Percentiles rank a stretch among this genome's conserved stretches.
Evolutionary conservation across 2,329 filamentous ascomycete genomes (phyloP).

Genomic region (Scedosporium apiospermum): DNA sequence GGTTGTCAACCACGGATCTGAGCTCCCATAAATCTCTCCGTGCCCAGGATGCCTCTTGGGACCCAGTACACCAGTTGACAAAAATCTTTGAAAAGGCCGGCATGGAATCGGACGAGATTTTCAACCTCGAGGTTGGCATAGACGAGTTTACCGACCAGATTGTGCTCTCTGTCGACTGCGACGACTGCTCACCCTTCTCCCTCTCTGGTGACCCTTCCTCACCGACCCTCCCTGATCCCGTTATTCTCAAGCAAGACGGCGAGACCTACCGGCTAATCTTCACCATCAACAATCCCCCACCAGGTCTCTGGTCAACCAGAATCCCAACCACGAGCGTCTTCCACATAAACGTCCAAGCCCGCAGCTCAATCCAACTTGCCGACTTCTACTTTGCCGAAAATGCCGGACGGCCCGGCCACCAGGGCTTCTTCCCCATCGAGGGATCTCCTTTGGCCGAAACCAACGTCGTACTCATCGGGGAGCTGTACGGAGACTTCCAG

Average conservation of each 20-base stretch:
- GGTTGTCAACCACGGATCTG: background rate
- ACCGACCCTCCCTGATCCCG: background rate
- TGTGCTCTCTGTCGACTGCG: slow-evolving; percentile 7
- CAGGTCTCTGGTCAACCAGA: slow-evolving; percentile 6
- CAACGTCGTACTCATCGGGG: slow-evolving; percentile 5
- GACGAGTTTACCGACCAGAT: background rate
- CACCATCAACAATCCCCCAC: background rate
- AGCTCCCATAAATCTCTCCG: background rate
- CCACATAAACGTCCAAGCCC: slow-evolving; percentile 7
- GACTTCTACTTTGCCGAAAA: slow-evolving; percentile 10
- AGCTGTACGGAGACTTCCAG: slow-evolving; percentile 7
- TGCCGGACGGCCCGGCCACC: slow-evolving; percentile 8
- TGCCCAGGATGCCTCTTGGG: background rate
- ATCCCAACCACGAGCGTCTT: slow-evolving; percentile 3
- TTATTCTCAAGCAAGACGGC: background rate
- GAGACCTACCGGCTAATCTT: background rate
- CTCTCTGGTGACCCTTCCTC: background rate
- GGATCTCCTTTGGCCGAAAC: slow-evolving; percentile 3
- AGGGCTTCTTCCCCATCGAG: slow-evolving; percentile 11
- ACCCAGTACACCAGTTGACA: background rate
- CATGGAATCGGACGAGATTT: background rate
- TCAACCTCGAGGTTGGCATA: background rate
- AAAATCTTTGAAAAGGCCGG: background rate
- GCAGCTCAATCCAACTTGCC: slow-evolving; percentile 7
- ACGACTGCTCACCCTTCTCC: slow-evolving; percentile 6